Evolutionary conservation across 2,329 filamentous ascomycete genomes (phyloP).

Genomic region (Cladophialophora chaetospira): DNA sequence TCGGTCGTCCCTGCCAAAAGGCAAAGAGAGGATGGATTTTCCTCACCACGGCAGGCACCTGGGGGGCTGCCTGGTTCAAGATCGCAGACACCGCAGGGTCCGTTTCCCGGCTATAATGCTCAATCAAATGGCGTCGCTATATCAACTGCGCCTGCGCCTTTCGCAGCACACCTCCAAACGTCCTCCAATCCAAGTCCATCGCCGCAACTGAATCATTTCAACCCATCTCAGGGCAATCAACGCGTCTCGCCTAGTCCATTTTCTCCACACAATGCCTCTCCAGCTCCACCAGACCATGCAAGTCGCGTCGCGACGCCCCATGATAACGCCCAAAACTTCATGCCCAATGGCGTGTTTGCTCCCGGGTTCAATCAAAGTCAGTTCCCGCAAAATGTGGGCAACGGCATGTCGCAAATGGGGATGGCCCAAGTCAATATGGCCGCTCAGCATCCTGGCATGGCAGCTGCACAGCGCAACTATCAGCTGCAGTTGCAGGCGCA

Average conservation of each 20-base stretch:
- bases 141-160: constrained; percentile 65
- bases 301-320: constrained; percentile 69
- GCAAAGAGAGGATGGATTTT: constrained; percentile 78
- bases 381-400: constrained; percentile 45
- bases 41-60: constrained; percentile 75
- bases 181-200: constrained; percentile 87
- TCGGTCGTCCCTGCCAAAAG: constrained; percentile 88
- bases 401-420: constrained; percentile 43
- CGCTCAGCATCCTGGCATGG: constrained; percentile 59
- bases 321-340: constrained; percentile 62
- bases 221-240: constrained; percentile 66
- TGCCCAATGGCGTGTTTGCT: constrained; percentile 52
- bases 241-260: constrained; percentile 92
- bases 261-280: constrained; percentile 79
- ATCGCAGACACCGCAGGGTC: constrained; percentile 84
- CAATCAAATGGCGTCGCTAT: constrained; percentile 64
- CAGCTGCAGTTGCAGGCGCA: constrained; percentile 83
- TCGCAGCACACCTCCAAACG: constrained; percentile 80
- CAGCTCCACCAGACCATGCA: constrained; percentile 72
- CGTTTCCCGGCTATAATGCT: constrained; percentile 70
- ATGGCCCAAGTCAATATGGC: constrained; percentile 56
- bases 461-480: constrained; percentile 74
- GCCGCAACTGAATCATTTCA: constrained; percentile 75
- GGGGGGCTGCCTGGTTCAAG: constrained; percentile 78
- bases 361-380: constrained; percentile 45